Evolutionary conservation across 805 yeast genomes (phyloP).

Genomic region (Lipomyces kockii): DNA sequence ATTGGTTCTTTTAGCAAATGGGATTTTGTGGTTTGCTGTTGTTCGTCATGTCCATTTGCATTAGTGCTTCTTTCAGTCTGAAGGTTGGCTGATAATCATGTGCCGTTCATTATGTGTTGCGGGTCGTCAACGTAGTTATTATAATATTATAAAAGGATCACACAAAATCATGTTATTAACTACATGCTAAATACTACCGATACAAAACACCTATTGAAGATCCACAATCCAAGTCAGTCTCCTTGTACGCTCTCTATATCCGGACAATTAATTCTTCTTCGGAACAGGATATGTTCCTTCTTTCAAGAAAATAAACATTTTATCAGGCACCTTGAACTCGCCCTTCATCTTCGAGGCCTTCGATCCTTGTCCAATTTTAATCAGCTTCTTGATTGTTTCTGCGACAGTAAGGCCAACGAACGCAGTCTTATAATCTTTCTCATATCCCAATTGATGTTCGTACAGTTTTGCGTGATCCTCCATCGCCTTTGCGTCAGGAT

Average conservation of each 20-base stretch:
- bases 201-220: background rate
- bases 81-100: background rate
- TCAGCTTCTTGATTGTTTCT: conserved; percentile 54
- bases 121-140: background rate
- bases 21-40: background rate
- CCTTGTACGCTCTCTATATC: background rate
- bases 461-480: conserved; percentile 54
- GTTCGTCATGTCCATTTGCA: background rate
- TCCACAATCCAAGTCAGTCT: background rate
- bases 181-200: background rate
- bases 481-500: conserved; percentile 49
- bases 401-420: conserved; percentile 53
- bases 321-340: conserved; percentile 61
- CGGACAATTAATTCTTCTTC: conserved; percentile 12
- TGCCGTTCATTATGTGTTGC: background rate
- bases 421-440: conserved; percentile 48
- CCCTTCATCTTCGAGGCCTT: conserved; percentile 55
- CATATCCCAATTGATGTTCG: conserved; percentile 53
- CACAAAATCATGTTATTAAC: background rate
- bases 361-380: conserved; percentile 55
- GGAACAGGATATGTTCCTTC: conserved; percentile 33
- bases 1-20: background rate
- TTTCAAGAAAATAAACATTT: conserved; percentile 28
- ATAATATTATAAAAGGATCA: background rate
- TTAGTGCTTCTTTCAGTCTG: background rate